Base-by-base conservation (phyloP, 768 basidiomycete genomes). In the Pulveroboletus sp. region DNA sequence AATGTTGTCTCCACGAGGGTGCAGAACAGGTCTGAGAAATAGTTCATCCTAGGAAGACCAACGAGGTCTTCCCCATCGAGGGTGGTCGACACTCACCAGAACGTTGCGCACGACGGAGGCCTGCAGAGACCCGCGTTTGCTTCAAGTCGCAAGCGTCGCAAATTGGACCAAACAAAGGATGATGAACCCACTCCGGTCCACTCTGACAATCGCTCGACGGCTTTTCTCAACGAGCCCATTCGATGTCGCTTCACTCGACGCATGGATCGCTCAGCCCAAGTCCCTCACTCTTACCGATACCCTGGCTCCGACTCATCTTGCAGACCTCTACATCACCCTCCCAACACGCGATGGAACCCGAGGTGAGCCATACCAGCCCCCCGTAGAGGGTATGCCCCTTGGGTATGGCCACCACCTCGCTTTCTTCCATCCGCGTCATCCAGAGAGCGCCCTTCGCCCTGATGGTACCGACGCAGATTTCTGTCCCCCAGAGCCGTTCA, bases 401-500 rank as follows among this genome's bases (percentile, higher is more conserved):
- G 74, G 71, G 6, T 79, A 76, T 52, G 87, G 85, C 6, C 84
- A 86, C 58, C 84, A 87, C 56, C 75, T 89, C 21, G 82, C 74
- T 11, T 89, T 88, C 72, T 89, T 89, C 68, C 84, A 87, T 49
- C 77, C 79, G 4, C 76, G 80, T 30, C 76, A 74, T 32, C 78
- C 85, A 0, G 84, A 86, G 60, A 43, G 61, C 11, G 61, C 65
- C 17, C 72, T 89, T 35, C 76, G 82, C 11, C 57, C 71, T n/a
- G 87, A 89, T 58, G 86, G 85, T 14, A 89, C 86, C 11, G 86
- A 87, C 46, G 73, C 77, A 1, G 80, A 83, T 42, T 82, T 86
- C 46, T 82, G 82, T 56, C 85, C 87, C 2, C 87, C 87, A 0
- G 71, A 76, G 43, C 86, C 86, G 3, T 89, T 86, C 68, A 78